Evolutionary conservation across 2,329 filamentous ascomycete species (phyloP).

Genomic region (Arthrobotrys iridis): DNA sequence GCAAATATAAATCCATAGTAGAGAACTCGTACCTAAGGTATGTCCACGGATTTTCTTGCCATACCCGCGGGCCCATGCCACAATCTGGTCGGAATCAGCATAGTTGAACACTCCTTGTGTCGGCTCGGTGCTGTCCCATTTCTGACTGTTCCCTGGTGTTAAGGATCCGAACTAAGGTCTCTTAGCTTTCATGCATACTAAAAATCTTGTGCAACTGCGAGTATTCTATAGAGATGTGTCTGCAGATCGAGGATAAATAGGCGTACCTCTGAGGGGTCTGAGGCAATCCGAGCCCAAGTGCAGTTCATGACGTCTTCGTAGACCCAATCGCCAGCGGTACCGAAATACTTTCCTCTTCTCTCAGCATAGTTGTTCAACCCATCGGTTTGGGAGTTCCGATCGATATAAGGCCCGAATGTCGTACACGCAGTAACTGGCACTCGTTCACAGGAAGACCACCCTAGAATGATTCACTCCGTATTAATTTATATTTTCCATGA

Average conservation of each 20-base stretch:
- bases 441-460: conserved; percentile 44
- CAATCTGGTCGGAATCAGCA: conserved; percentile 67
- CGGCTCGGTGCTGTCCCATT: conserved; percentile 71
- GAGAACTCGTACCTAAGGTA: conserved; percentile 60
- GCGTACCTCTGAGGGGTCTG: conserved; percentile 41
- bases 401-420: conserved; percentile 42
- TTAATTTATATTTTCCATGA: not conserved
- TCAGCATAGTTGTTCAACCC: conserved; percentile 38
- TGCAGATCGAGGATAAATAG: not conserved
- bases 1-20: too few species aligned
- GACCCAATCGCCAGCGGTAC: conserved; percentile 58
- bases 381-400: conserved; percentile 47
- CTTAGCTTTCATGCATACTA: not conserved
- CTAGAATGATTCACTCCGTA: not conserved
- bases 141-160: conserved; percentile 75
- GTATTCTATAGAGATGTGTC: not conserved
- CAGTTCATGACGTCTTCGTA: conserved; percentile 60
- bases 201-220: not conserved
- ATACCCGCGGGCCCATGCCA: conserved; percentile 65
- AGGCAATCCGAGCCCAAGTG: conserved; percentile 45
- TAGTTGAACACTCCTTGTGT: conserved; percentile 69
- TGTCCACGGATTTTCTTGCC: conserved; percentile 71
- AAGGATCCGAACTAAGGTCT: conserved; percentile 71
- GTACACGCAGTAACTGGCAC: conserved; percentile 34
- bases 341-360: conserved; percentile 44